Conservation (phyloP, 371 early-diverging fungal species). For the Apophysomyces elegans region DNA sequence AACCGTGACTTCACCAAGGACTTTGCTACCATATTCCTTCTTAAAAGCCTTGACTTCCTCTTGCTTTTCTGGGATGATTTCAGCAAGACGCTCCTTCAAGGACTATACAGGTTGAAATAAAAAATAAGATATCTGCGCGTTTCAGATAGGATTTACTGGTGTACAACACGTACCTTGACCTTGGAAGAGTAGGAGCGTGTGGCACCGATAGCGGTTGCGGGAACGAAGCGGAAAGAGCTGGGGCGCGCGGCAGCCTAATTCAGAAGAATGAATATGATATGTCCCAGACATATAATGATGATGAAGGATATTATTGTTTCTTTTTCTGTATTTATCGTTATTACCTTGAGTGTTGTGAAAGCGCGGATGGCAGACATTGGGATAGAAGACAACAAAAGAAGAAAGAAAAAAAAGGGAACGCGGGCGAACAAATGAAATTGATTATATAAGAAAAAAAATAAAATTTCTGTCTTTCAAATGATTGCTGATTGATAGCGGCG, state of each 20-base stretch:
- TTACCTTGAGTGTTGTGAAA: slow-evolving; percentile 19
- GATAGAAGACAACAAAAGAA: slow-evolving; percentile 23
- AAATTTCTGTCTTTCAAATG: background rate
- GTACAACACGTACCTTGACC: slow-evolving; percentile 37
- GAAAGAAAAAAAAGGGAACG: slow-evolving; percentile 18
- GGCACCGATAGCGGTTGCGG: slow-evolving; percentile 42
- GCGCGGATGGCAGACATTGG: slow-evolving; percentile 54
- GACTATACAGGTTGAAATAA: slow-evolving; percentile 37
- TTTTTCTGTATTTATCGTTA: background rate
- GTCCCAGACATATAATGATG: too few species aligned
- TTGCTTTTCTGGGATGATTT: slow-evolving; percentile 93
- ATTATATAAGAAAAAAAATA: slow-evolving; percentile 17
- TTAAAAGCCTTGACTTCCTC: slow-evolving; percentile 94
- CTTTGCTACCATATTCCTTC: slow-evolving; percentile 87
- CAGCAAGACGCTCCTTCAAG: slow-evolving; percentile 92
- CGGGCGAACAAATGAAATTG: background rate
- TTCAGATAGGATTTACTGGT: background rate
- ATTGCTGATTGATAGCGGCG: slow-evolving; percentile 4
- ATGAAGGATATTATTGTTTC: background rate
- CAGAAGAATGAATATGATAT: too few species aligned
- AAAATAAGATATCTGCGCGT: slow-evolving; percentile 15
- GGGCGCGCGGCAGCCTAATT: slow-evolving; percentile 40
- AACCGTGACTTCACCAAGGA: slow-evolving; percentile 93
- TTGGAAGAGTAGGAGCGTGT: slow-evolving; percentile 50
- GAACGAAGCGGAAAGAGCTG: slow-evolving; percentile 39